A percentile compares a stretch with the other conserved stretches of the same genome.
phyloP scores from a whole-genome alignment of 805 yeast species.

The Candida odintsovae region DNA sequence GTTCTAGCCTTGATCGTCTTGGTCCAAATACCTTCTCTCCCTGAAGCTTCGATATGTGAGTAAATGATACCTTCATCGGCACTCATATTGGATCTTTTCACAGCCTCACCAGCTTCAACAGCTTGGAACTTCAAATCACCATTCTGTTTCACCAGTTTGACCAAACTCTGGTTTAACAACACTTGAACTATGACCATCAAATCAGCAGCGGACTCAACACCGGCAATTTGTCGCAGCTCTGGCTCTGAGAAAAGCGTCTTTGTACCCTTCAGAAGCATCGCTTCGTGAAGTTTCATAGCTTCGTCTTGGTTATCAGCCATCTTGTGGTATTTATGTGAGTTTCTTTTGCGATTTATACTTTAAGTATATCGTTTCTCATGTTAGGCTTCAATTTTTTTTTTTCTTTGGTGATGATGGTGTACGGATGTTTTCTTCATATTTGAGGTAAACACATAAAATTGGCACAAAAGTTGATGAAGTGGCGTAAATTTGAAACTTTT shows the following conservation, averaged over 20 bases:
- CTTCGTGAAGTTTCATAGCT: conserved; percentile 54
- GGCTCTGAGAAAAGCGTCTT: conserved; percentile 57
- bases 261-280: conserved; percentile 51
- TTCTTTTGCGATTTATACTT: no score
- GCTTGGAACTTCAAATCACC: conserved; percentile 72
- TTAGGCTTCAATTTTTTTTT: background rate
- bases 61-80: conserved; percentile 89
- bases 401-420: conserved; percentile 4
- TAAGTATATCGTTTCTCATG: no score
- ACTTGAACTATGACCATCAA: conserved; percentile 46
- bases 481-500: background rate
- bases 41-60: conserved; percentile 85
- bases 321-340: background rate
- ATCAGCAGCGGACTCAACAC: conserved; percentile 34
- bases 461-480: no score
- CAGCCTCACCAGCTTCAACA: conserved; percentile 67
- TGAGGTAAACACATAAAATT: background rate
- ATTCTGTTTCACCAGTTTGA: conserved; percentile 64
- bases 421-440: background rate
- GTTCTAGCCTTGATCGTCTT: conserved; percentile 85
- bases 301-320: conserved; percentile 25
- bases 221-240: conserved; percentile 53
- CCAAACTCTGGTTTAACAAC: conserved; percentile 49
- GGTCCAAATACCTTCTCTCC: conserved; percentile 95
- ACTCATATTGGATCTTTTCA: conserved; percentile 67